phyloP scores from a whole-genome alignment of 805 yeast species.

The Candida sanyiensis region DNA sequence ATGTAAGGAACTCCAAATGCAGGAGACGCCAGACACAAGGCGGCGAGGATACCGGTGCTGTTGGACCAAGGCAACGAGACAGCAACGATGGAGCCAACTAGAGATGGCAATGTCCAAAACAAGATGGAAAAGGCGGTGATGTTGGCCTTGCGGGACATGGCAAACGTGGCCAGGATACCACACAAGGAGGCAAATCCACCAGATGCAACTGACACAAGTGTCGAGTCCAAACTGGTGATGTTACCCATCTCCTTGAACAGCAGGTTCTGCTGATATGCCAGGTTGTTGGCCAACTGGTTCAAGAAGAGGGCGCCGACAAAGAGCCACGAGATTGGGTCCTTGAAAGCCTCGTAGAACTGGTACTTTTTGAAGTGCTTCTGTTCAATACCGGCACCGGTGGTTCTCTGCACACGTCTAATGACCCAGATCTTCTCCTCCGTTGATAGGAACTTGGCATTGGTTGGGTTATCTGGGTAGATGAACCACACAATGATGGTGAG shows the following conservation, averaged over 20 bases:
- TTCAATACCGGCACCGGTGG: conserved; percentile 38
- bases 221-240: conserved; percentile 44
- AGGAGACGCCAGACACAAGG: conserved; percentile 41
- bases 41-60: conserved; percentile 42
- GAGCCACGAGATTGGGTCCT: conserved; percentile 44
- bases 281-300: conserved; percentile 46
- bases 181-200: conserved; percentile 44
- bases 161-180: conserved; percentile 33
- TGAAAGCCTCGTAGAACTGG: conserved; percentile 46
- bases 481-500: conserved; percentile 31
- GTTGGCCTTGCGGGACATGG: conserved; percentile 25
- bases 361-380: conserved; percentile 41
- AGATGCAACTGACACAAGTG: conserved; percentile 48
- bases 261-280: conserved; percentile 47
- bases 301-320: conserved; percentile 36
- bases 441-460: conserved; percentile 42
- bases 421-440: conserved; percentile 28
- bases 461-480: conserved; percentile 52
- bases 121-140: conserved; percentile 35
- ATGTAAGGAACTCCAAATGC: conserved; percentile 40
- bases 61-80: conserved; percentile 40
- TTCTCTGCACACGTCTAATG: conserved; percentile 35
- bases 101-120: conserved; percentile 37
- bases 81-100: conserved; percentile 41
- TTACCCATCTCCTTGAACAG: too few species aligned